Percentiles rank a stretch among this genome's conserved stretches.
Evolutionary conservation across 2,329 filamentous ascomycete genomes (phyloP).

Genomic region (Fusarium tricinctum): DNA sequence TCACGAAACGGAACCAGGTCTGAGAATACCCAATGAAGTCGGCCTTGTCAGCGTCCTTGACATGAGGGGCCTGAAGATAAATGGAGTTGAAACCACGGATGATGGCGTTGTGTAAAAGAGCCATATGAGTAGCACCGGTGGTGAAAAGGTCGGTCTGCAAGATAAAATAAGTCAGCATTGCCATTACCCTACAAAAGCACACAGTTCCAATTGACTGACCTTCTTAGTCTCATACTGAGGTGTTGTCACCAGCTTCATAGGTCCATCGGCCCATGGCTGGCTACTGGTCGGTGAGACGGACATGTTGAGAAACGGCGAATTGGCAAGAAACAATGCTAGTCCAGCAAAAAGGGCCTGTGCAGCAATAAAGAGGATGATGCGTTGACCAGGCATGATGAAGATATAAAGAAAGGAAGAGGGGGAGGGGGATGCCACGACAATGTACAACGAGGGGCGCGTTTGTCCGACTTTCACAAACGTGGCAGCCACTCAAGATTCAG

Average conservation of each 20-base stretch:
- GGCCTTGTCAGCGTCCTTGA: slow-evolving; percentile 64
- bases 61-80: slow-evolving; percentile 69
- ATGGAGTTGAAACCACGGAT: slow-evolving; percentile 75
- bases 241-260: slow-evolving; percentile 67
- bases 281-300: slow-evolving; percentile 47
- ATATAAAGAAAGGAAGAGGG: slow-evolving; percentile 3
- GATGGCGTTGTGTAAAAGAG: slow-evolving; percentile 72
- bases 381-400: slow-evolving; percentile 42
- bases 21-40: slow-evolving; percentile 71
- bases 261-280: slow-evolving; percentile 66
- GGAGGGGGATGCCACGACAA: not conserved
- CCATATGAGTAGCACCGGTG: slow-evolving; percentile 72
- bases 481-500: slow-evolving; percentile 32
- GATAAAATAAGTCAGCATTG: slow-evolving; percentile 5
- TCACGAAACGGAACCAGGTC: slow-evolving; percentile 71
- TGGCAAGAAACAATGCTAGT: slow-evolving; percentile 50
- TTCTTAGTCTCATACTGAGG: slow-evolving; percentile 67
- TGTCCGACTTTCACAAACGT: slow-evolving; percentile 27
- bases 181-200: not conserved
- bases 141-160: slow-evolving; percentile 69
- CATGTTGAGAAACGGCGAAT: slow-evolving; percentile 56
- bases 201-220: slow-evolving; percentile 52
- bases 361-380: slow-evolving; percentile 48
- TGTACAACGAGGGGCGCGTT: slow-evolving; percentile 26
- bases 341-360: slow-evolving; percentile 51